Conservation (phyloP, 2,329 filamentous ascomycete species). For the Xylaria sp. region DNA sequence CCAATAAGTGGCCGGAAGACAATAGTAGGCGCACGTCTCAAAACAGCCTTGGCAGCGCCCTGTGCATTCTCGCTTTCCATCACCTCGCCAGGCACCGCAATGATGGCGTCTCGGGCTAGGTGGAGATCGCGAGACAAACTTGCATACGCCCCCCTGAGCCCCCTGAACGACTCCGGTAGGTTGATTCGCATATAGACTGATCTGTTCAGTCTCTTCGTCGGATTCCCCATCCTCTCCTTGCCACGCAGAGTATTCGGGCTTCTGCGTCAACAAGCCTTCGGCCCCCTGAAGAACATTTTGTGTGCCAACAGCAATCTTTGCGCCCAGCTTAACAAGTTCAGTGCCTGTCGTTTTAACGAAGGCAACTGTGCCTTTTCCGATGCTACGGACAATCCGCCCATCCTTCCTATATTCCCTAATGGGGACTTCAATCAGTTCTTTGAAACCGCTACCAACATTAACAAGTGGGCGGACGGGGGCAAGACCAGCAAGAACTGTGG, state of each 20-base stretch:
- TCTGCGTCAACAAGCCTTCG: constrained; percentile 65
- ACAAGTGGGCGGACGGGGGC: constrained; percentile 86
- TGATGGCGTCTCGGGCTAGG: constrained; percentile 81
- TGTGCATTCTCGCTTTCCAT: constrained; percentile 79
- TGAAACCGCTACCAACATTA: constrained; percentile 82
- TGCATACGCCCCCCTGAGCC: constrained; percentile 74
- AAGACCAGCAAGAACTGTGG: constrained; percentile 79
- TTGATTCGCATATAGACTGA: constrained; percentile 90
- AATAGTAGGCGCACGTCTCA: constrained; percentile 82
- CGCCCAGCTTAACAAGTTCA: constrained; percentile 88
- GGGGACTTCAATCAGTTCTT: constrained; percentile 81
- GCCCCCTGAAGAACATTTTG: constrained; percentile 88
- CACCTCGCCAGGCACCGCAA: constrained; percentile 87
- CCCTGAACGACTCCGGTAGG: constrained; percentile 85
- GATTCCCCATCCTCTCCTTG: constrained; percentile 60
- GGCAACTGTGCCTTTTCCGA: constrained; percentile 81
- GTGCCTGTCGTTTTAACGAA: constrained; percentile 93
- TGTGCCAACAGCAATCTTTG: constrained; percentile 89
- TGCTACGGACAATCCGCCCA: constrained; percentile 82
- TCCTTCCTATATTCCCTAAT: constrained; percentile 92
- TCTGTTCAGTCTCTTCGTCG: constrained; percentile 64
- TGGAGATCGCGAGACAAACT: constrained; percentile 84
- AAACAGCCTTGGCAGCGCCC: constrained; percentile 72
- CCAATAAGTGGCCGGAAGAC: constrained; percentile 88
- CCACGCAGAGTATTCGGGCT: constrained; percentile 38